Conservation (phyloP, 495 filamentous ascomycete species). For the Aspergillus baeticus region DNA sequence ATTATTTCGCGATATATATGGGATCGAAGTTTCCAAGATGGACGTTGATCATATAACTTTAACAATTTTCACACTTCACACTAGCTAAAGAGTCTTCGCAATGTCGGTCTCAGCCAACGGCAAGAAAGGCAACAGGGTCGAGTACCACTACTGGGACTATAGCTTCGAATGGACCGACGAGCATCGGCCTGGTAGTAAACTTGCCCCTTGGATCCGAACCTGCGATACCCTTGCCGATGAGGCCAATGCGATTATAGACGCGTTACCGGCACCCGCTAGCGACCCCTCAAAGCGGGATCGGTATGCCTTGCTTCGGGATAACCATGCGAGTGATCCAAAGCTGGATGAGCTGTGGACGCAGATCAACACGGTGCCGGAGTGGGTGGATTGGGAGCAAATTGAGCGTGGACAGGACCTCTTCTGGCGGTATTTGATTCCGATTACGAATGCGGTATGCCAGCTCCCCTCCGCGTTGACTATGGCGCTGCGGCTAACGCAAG, state of each 20-base stretch:
- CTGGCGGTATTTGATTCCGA: slow-evolving; percentile 69
- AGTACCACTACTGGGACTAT: slow-evolving; percentile 59
- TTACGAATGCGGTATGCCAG: slow-evolving; percentile 45
- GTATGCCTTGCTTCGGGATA: slow-evolving; percentile 58
- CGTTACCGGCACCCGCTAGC: slow-evolving; percentile 43
- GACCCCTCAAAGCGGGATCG: slow-evolving; percentile 50
- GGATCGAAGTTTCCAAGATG: not conserved
- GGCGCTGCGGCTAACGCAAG: not conserved
- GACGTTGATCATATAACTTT: not conserved
- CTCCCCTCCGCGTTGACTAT: slow-evolving; percentile 5
- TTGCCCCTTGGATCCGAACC: slow-evolving; percentile 55
- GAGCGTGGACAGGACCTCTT: slow-evolving; percentile 58
- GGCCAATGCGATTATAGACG: slow-evolving; percentile 56
- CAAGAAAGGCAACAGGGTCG: slow-evolving; percentile 7
- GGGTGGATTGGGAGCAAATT: slow-evolving; percentile 84
- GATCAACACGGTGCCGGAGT: slow-evolving; percentile 68
- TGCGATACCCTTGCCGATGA: slow-evolving; percentile 70
- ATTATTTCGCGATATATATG: not conserved
- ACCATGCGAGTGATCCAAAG: slow-evolving; percentile 55
- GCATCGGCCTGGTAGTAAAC: slow-evolving; percentile 58
- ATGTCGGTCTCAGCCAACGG: slow-evolving; percentile 3
- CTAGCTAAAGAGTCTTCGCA: not conserved
- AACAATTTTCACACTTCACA: no score
- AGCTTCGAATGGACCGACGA: slow-evolving; percentile 66
- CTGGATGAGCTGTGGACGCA: slow-evolving; percentile 64